Evolutionary conservation across 345 rosid genomes (phyloP).

Genomic region (Eucalyptus sp.): DNA sequence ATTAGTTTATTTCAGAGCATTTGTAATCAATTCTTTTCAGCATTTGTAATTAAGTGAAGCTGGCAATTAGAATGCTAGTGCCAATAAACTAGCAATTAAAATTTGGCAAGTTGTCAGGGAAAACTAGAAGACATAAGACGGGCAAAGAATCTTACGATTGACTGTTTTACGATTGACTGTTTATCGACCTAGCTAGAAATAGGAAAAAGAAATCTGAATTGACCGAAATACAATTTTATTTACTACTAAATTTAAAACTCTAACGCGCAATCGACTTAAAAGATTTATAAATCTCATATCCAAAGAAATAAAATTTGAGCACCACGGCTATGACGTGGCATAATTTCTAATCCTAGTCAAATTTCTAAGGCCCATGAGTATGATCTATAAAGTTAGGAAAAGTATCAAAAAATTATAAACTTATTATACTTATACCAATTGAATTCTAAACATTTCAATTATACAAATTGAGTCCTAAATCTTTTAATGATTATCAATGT

Average conservation of each 20-base stretch:
- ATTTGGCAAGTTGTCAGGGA: background rate
- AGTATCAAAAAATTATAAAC: background rate
- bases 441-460: no score
- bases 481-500: no score
- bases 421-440: fast-evolving
- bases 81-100: background rate
- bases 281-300: background rate
- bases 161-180: background rate
- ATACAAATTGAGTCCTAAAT: background rate
- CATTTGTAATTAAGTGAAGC: background rate
- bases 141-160: background rate
- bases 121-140: background rate
- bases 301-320: background rate
- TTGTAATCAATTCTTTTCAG: background rate
- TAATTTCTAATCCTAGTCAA: background rate
- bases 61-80: background rate
- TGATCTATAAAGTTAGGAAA: background rate
- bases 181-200: background rate
- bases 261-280: background rate
- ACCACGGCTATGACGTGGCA: background rate
- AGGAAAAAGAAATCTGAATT: background rate
- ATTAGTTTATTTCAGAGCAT: background rate
- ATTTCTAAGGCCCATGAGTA: background rate
- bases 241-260: background rate
- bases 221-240: background rate